Base-by-base conservation (phyloP, 2,329 filamentous ascomycete genomes). In the Hypomyces perniciosus region DNA sequence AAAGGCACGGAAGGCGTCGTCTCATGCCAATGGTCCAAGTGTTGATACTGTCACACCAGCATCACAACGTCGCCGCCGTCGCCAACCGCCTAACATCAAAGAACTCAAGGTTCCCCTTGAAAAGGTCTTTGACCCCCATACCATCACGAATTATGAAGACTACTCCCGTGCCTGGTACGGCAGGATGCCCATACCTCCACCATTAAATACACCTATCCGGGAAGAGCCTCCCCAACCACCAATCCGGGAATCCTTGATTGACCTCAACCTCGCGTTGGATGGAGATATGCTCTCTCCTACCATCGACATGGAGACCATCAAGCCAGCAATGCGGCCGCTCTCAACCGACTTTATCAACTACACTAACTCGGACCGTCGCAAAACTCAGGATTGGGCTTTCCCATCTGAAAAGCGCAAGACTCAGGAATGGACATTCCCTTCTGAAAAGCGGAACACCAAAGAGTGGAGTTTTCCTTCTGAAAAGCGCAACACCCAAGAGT, bases 391-490 rank as follows among this genome's bases (percentile, higher is more conserved):
- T 3, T 53, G 51, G 51, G 46, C 56, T 75, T 77, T 75, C 9
- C 1, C 75, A 77, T 50, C 62, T 73, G 48, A 50, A 8, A 50
- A 50, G 49, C 49, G 49, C 4, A 51, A 30, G 5, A 71, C 68
- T 0, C 68, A 70, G 51, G 76, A 79, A 46, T 80, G 78, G 78
- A 78, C 75, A 47, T 81, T 79, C 20, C 29, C 35, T 38, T 38
- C 35, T 38, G 42, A 44, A 20, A 50, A 50, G 5, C 35, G 48
- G 35, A 45, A 31, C 12, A 50, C 48, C 8, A 42, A 51, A 13
- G 48, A 51, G 37, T 51, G 48, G 48, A 20, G 42, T 8, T 51
- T 51, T 46, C 43, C 48, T 13, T 45, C 48, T 2, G 40, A 31
- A 37, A 51, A 46, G 13, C 48, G 48, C 5, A 43, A 51, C 3